Percentiles rank a stretch among this genome's conserved stretches.
Evolutionary conservation across 2,329 filamentous ascomycete genomes (phyloP).

Genomic region (Coniochaeta sp.): DNA sequence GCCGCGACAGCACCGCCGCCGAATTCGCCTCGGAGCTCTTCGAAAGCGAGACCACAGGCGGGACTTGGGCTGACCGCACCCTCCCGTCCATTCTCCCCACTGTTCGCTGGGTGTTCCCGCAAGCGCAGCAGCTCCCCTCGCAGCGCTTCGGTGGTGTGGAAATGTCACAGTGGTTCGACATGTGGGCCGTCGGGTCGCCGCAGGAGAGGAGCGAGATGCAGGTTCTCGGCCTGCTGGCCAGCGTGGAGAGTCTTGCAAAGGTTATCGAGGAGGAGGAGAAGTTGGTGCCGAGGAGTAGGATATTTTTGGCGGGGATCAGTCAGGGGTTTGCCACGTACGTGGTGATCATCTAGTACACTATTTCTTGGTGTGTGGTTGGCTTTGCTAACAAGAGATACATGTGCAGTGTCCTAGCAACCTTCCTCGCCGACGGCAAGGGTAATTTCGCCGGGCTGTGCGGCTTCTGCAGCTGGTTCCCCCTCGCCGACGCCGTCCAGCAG

Average conservation of each 20-base stretch:
- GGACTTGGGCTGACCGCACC: conserved; percentile 8
- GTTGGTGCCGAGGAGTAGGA: conserved; percentile 22
- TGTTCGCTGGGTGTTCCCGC: conserved; percentile 42
- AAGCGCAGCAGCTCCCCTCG: conserved; percentile 23
- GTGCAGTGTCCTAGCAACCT: conserved; percentile 7
- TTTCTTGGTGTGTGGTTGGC: conserved; percentile 16
- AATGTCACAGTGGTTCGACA: conserved; percentile 42
- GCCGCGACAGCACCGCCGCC: conserved; percentile 29
- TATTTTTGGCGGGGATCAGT: conserved; percentile 39
- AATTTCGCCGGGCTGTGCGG: conserved; percentile 26
- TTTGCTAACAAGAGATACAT: too few relatives aligned
- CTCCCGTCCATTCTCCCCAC: conserved; percentile 33
- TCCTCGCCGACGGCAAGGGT: conserved; percentile 12
- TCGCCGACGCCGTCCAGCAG: conserved; percentile 13
- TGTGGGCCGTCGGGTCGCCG: conserved; percentile 32
- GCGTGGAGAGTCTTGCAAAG: conserved; percentile 2
- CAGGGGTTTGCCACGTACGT: conserved; percentile 37
- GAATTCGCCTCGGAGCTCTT: conserved; percentile 24
- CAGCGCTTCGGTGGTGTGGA: conserved; percentile 9
- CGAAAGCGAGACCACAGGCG: conserved; percentile 19
- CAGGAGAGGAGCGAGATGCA: conserved; percentile 34
- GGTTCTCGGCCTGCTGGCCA: conserved; percentile 27
- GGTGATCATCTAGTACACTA: conserved; percentile 24
- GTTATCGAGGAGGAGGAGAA: conserved; percentile 27
- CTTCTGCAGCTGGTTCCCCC: conserved; percentile 28